Evolutionary conservation across 192 early-diverging fungal species (phyloP), one percentile per base, ranked within the genome.

Genomic region (Kickxella alabastrina): DNA sequence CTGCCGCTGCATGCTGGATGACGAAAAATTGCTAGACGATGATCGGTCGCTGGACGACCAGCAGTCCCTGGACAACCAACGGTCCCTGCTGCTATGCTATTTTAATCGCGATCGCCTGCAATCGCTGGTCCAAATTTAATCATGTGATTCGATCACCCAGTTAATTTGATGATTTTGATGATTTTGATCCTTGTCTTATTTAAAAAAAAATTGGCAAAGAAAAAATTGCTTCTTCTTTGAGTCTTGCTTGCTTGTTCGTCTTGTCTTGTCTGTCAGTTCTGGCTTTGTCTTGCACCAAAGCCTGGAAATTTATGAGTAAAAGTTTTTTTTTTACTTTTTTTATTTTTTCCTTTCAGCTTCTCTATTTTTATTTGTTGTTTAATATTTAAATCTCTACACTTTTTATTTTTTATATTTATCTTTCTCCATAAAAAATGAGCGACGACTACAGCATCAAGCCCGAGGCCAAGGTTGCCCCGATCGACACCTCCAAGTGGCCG

Each of bases 401-500:
- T 38, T 6, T 38, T 38, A n/a, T n/a, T n/a, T n/a, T n/a, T n/a
- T n/a, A n/a, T n/a, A n/a, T n/a, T n/a, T n/a, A n/a, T n/a, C n/a
- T n/a, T n/a, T n/a, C n/a, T n/a, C n/a, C n/a, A n/a, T n/a, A n/a
- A n/a, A n/a, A n/a, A n/a, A n/a, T n/a, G n/a, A n/a, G n/a, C 10
- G 52, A 29, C 10, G 73, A 76, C 36, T 76, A 56, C 61, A 42
- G 50, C 39, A 96, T 99, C 73, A 93, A 99, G 79, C 96, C 96
- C 21, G 73, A 82, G 54, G 65, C 79, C 28, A 59, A 79, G 40
- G 87, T 85, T 10, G 83, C 95, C 15, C 65, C 89, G 23, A 75
- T 99, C 43, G 88, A 97, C 66, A 91, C 96, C 19, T 88, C 92
- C 31, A 79, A 87, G 60, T 99, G 96, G 96, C 96, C 96, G 34